Conservation (phyloP, 305 asterid genomes). For the Withania somnifera region DNA sequence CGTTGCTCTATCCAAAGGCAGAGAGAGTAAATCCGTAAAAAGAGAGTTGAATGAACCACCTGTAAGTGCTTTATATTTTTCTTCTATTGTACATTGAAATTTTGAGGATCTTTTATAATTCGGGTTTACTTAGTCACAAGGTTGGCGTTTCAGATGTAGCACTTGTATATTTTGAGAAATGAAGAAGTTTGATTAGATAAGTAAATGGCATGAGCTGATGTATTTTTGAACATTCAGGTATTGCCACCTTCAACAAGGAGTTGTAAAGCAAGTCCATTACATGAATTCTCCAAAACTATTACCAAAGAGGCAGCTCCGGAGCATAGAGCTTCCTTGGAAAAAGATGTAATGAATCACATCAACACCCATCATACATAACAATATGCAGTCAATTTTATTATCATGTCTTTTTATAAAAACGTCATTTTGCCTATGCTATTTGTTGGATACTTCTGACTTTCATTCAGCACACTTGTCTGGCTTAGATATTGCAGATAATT, state of each 20-base stretch:
- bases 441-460: too few relatives aligned
- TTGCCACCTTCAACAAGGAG: slow-evolving; percentile 18
- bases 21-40: slow-evolving; percentile 3
- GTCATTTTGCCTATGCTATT: too few relatives aligned
- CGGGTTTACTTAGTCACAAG: not conserved
- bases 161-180: not conserved
- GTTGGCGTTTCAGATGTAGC: not conserved
- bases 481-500: too few relatives aligned
- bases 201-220: not conserved
- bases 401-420: too few relatives aligned
- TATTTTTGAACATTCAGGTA: slow-evolving; percentile 21
- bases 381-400: not conserved
- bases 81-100: not conserved
- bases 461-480: too few relatives aligned
- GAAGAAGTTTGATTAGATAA: not conserved
- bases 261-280: slow-evolving; percentile 31
- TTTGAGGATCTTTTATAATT: not conserved
- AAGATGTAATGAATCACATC: slow-evolving; percentile 25
- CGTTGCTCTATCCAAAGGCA: slow-evolving; percentile 13
- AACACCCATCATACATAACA: not conserved
- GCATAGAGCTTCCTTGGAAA: slow-evolving; percentile 38
- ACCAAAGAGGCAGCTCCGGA: slow-evolving; percentile 19
- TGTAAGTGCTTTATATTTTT: slow-evolving; percentile 19
- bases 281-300: slow-evolving; percentile 7
- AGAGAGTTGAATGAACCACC: slow-evolving; percentile 15